Conservation (phyloP, 306 rosid genomes). For the Oxytropis ochrocephala region DNA sequence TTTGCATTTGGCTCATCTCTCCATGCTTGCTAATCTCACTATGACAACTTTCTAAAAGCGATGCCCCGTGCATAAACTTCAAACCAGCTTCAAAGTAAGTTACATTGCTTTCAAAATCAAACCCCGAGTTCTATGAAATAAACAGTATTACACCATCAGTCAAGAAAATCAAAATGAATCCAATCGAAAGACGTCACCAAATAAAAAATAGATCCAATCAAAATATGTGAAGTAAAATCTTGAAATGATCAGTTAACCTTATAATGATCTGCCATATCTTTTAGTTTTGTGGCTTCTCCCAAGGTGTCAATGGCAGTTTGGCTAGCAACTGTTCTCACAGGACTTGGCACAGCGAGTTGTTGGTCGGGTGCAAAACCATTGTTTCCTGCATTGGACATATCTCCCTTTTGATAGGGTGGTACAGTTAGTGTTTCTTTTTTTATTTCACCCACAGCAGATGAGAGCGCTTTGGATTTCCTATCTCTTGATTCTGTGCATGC, state of each 20-base stretch:
- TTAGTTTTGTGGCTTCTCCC: conserved; percentile 56
- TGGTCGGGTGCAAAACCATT: conserved; percentile 35
- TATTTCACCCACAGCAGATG: conserved; percentile 24
- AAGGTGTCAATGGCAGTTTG: conserved; percentile 40
- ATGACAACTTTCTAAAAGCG: conserved; percentile 46
- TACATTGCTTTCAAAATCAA: conserved; percentile 70
- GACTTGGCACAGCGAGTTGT: conserved; percentile 37
- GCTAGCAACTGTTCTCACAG: conserved; percentile 30
- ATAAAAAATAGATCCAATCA: conserved; percentile 12
- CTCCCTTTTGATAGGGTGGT: conserved; percentile 33
- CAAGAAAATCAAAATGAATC: background rate
- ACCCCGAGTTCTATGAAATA: conserved; percentile 51
- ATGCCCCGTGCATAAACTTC: conserved; percentile 80
- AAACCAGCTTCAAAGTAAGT: conserved; percentile 84
- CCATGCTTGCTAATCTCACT: conserved; percentile 49
- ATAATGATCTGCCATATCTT: conserved; percentile 50
- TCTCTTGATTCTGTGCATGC: conserved; percentile 26
- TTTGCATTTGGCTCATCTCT: conserved; percentile 56
- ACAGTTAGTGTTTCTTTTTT: conserved; percentile 29
- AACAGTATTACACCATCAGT: conserved; percentile 6
- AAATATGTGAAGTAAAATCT: conserved; percentile 21
- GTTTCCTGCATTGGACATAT: conserved; percentile 27
- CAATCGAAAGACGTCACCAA: conserved; percentile 10
- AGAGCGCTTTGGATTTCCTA: conserved; percentile 33
- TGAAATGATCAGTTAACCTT: conserved; percentile 51